Evolutionary conservation across 1,284 basidiomycete genomes (phyloP).

Genomic region (Bjerkandera adusta): DNA sequence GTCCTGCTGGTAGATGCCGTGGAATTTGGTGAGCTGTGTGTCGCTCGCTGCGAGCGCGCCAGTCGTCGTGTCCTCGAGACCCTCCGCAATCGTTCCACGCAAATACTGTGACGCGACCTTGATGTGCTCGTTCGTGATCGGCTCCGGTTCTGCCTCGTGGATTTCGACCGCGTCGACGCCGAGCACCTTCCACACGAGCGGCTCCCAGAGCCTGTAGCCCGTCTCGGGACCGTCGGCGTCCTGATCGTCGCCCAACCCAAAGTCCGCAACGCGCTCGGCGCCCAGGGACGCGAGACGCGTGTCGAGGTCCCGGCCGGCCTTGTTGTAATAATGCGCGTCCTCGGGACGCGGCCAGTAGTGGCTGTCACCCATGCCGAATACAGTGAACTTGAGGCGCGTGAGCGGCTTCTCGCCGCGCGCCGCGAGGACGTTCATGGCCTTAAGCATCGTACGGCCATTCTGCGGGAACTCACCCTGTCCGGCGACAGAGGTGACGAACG

Average conservation of each 20-base stretch:
- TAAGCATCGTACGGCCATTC: constrained; percentile 91
- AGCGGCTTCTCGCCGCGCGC: constrained; percentile 55
- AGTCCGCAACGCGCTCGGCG: constrained; percentile 64
- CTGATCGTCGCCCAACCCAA: constrained; percentile 96
- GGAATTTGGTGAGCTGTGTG: constrained; percentile 97
- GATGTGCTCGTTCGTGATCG: constrained; percentile 99
- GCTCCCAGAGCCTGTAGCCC: constrained; percentile 96
- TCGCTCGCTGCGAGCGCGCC: constrained; percentile 90
- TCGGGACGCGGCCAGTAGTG: constrained; percentile 99
- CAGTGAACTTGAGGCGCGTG: constrained; percentile 69
- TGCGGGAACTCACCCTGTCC: constrained; percentile 98
- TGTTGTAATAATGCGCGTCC: constrained; percentile 98
- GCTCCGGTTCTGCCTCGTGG: constrained; percentile 90
- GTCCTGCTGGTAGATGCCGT: constrained; percentile 96
- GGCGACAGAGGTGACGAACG: constrained; percentile 93
- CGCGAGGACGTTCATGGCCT: constrained; percentile 74
- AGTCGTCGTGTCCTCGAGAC: constrained; percentile 83
- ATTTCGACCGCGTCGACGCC: constrained; percentile 92
- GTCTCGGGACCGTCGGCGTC: constrained; percentile 96
- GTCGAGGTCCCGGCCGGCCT: constrained; percentile 91
- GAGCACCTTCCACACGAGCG: constrained; percentile 89
- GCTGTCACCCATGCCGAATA: constrained; percentile 97
- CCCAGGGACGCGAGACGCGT: constrained; percentile 75
- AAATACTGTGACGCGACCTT: constrained; percentile 96
- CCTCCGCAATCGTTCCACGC: constrained; percentile 93